These are phyloP conservation scores for Saccharomycopsis selenospora DNA, from an alignment of 805 yeast species.

Conservation along the genomic window DNA sequence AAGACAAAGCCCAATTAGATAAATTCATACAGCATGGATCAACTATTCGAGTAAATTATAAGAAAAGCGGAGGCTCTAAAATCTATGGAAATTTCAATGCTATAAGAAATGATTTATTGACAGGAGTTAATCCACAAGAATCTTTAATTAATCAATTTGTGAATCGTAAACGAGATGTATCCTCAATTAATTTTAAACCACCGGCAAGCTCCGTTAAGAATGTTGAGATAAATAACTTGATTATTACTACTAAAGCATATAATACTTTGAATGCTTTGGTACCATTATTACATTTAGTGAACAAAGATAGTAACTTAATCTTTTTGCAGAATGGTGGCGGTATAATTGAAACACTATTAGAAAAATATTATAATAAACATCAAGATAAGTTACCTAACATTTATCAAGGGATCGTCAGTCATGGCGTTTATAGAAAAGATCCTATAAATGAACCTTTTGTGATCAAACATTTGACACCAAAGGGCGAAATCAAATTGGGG, in stretches of 20 bases:
- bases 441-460: conserved; percentile 31
- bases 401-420: conserved; percentile 73
- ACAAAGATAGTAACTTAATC: conserved; percentile 49
- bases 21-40: conserved; percentile 28
- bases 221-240: conserved; percentile 37
- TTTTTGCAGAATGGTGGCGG: conserved; percentile 91
- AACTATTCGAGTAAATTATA: conserved; percentile 25
- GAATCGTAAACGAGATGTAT: too few species aligned
- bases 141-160: too few species aligned
- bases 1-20: conserved; percentile 28
- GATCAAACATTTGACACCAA: conserved; percentile 58
- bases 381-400: conserved; percentile 49
- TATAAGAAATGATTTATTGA: conserved; percentile 1
- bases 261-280: conserved; percentile 59
- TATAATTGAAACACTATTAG: conserved; percentile 48
- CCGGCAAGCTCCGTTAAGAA: not conserved
- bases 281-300: conserved; percentile 45
- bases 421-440: conserved; percentile 60
- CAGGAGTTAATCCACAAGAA: not conserved
- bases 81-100: conserved; percentile 12
- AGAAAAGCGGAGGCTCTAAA: conserved; percentile 14
- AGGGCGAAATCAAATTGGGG: conserved; percentile 55
- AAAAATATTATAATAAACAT: conserved; percentile 21
- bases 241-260: conserved; percentile 75
- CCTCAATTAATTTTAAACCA: not conserved